Evolutionary conservation across 1,139 yeast genomes (phyloP).

Genomic region (Casaregolazyma lundiana): DNA sequence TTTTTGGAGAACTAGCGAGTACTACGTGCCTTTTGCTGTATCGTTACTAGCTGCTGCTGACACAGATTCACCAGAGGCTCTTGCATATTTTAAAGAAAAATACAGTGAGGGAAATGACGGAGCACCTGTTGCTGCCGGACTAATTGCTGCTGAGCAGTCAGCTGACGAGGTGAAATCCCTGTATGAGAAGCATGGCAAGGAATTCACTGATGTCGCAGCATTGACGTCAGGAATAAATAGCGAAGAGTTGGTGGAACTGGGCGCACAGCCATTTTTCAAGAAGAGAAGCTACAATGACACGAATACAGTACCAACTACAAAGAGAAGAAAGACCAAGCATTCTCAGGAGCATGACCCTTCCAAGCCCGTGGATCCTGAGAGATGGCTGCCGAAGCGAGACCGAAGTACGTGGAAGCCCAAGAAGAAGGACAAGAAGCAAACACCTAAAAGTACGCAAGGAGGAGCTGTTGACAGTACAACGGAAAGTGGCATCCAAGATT

Average conservation of each 20-base stretch:
- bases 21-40: constrained; percentile 29
- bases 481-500: constrained; percentile 37
- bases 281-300: constrained; percentile 17
- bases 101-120: background rate
- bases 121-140: constrained; percentile 1
- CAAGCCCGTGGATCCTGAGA: constrained; percentile 55
- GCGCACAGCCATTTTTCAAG: constrained; percentile 36
- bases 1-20: constrained; percentile 17
- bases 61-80: constrained; percentile 8
- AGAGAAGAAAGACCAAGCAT: constrained; percentile 34
- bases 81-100: constrained; percentile 13
- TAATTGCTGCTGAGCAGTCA: constrained; percentile 4
- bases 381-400: constrained; percentile 89
- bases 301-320: constrained; percentile 13
- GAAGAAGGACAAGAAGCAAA: constrained; percentile 44
- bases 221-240: constrained; percentile 33
- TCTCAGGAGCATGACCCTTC: constrained; percentile 41
- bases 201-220: background rate
- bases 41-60: constrained; percentile 18
- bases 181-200: constrained; percentile 7
- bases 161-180: constrained; percentile 4
- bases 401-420: constrained; percentile 80
- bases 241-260: constrained; percentile 37
- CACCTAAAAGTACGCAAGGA: constrained; percentile 51
- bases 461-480: constrained; percentile 57